phyloP scores from a whole-genome alignment of 2,329 filamentous ascomycete species.

The Colletotrichum coccodes region DNA sequence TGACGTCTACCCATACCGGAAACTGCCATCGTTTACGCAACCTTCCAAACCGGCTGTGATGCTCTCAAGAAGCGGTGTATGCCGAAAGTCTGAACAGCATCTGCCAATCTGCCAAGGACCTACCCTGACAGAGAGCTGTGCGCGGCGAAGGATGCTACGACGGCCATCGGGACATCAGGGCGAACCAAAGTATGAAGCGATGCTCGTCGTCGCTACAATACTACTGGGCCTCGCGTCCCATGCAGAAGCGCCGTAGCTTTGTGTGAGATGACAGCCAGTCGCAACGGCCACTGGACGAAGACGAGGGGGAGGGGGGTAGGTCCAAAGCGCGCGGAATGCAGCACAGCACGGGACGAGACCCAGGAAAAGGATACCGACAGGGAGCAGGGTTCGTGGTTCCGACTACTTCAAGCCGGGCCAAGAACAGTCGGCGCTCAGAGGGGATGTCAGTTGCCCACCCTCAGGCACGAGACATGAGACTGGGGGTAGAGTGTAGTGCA shows the following conservation, averaged over 20 bases:
- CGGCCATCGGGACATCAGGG: background rate
- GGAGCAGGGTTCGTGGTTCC: slow-evolving; percentile 24
- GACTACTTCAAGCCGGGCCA: slow-evolving; percentile 19
- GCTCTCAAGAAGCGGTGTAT: slow-evolving; percentile 1
- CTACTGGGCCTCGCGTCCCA: slow-evolving; percentile 27
- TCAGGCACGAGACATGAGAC: slow-evolving; percentile 23
- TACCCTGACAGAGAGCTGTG: slow-evolving; percentile 5
- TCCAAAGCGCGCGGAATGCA: slow-evolving; percentile 10
- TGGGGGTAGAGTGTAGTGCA: background rate
- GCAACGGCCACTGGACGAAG: slow-evolving; percentile 25
- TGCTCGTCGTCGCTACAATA: slow-evolving; percentile 11
- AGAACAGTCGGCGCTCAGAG: slow-evolving; percentile 11
- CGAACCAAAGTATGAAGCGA: slow-evolving; percentile 13
- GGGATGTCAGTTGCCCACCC: slow-evolving; percentile 25
- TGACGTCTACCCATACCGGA: background rate
- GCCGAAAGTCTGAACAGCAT: slow-evolving; percentile 21
- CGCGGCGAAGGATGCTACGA: slow-evolving; percentile 9
- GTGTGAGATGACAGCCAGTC: slow-evolving; percentile 29
- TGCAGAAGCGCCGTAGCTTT: slow-evolving; percentile 20
- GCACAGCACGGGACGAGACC: slow-evolving; percentile 11
- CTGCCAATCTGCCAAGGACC: slow-evolving; percentile 1
- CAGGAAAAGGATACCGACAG: background rate
- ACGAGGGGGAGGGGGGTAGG: slow-evolving; percentile 12
- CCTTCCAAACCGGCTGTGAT: background rate
- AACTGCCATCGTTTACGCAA: background rate